These are phyloP conservation scores for Chaetomidium leptoderma DNA, from an alignment of 495 filamentous ascomycete species.

Conservation along the genomic window DNA sequence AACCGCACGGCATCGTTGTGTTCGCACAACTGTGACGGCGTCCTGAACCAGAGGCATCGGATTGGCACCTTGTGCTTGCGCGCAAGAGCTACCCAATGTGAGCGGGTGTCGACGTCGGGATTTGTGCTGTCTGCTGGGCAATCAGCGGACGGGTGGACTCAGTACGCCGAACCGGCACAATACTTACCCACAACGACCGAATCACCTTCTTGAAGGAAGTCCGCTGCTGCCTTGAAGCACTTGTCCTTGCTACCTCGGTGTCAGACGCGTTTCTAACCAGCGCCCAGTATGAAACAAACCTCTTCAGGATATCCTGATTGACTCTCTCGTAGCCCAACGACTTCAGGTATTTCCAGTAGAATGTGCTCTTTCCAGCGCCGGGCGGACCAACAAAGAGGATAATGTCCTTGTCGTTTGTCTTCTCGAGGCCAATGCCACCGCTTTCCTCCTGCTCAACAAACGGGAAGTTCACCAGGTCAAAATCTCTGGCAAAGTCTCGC, in stretches of 20 bases:
- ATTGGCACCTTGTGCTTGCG: conserved; percentile 66
- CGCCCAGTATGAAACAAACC: conserved; percentile 38
- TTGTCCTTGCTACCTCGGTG: conserved; percentile 49
- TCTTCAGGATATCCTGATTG: conserved; percentile 89
- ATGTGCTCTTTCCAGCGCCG: conserved; percentile 85
- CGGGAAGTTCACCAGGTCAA: conserved; percentile 52
- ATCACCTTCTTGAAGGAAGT: conserved; percentile 57
- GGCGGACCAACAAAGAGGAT: conserved; percentile 85
- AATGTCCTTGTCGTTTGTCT: conserved; percentile 64
- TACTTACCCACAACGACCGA: conserved; percentile 65
- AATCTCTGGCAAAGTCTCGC: conserved; percentile 58
- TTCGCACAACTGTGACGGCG: conserved; percentile 65
- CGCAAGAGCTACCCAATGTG: conserved; percentile 70
- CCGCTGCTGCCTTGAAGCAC: conserved; percentile 72
- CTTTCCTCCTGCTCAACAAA: conserved; percentile 21
- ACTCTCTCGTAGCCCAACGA: conserved; percentile 78
- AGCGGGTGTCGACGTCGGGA: conserved; percentile 67
- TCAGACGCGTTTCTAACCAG: neutral
- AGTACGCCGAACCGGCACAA: neutral
- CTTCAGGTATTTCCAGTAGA: conserved; percentile 74
- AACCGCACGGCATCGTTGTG: conserved; percentile 88
- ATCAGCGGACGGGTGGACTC: conserved; percentile 1
- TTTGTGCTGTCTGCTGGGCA: conserved; percentile 79
- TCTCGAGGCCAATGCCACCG: conserved; percentile 47
- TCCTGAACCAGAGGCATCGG: conserved; percentile 81